These are phyloP conservation scores for Raffaelea deltoideospora DNA, from an alignment of 2,329 filamentous ascomycete species.

Conservation along the genomic window DNA sequence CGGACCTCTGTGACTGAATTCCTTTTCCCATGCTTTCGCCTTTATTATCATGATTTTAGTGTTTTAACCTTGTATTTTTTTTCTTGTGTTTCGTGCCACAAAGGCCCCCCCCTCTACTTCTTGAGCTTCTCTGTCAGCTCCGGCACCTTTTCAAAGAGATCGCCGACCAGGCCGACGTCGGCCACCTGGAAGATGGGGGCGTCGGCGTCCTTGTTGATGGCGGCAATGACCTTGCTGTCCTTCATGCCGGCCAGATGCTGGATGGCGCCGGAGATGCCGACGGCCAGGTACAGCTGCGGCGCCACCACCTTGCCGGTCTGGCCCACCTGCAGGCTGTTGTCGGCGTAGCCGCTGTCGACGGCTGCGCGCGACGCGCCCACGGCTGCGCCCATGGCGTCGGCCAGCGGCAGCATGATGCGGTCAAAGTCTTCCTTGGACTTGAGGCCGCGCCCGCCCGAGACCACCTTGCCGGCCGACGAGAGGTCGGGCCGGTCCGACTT, in stretches of 20 bases:
- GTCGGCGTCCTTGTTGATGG: conserved; percentile 95
- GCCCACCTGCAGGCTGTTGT: conserved; percentile 95
- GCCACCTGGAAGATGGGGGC: conserved; percentile 98
- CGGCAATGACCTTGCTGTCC: conserved; percentile 98
- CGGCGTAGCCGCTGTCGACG: conserved; percentile 92
- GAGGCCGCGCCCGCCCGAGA: conserved; percentile 83
- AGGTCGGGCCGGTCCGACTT: conserved; percentile 92
- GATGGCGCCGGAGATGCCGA: conserved; percentile 92
- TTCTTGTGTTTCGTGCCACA: too few species aligned
- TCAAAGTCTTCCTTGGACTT: conserved; percentile 99
- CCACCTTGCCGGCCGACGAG: conserved; percentile 73
- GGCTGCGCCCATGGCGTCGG: conserved; percentile 85
- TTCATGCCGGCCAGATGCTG: conserved; percentile 99
- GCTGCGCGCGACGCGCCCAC: conserved; percentile 90
- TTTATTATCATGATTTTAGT: too few species aligned
- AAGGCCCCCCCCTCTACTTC: too few species aligned
- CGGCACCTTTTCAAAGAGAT: conserved; percentile 89
- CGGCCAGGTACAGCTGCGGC: conserved; percentile 85
- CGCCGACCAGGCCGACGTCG: conserved; percentile 87
- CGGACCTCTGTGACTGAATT: too few species aligned
- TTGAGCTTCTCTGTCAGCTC: conserved; percentile 94
- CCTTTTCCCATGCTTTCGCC: too few species aligned
- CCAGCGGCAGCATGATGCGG: conserved; percentile 76
- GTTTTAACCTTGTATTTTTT: too few species aligned
- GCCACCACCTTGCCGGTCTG: conserved; percentile 99